A percentile compares a stretch with the other conserved stretches of the same genome.
Conservation (phyloP, 129 eudicot species). For the Calendula officinalis region DNA sequence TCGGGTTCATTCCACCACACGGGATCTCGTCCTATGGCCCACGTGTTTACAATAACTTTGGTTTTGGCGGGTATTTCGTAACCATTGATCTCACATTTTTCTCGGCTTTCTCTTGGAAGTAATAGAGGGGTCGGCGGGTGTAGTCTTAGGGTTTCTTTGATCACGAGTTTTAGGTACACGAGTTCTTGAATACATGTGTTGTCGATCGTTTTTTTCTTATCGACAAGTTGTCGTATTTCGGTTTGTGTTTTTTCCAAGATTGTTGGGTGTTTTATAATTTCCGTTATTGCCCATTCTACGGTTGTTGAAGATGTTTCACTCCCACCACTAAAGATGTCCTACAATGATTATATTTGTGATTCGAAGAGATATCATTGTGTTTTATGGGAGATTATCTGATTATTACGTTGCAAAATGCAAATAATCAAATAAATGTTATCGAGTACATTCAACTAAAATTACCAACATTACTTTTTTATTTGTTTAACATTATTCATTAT, state of each 20-base stretch:
- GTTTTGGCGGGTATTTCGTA: slow-evolving; percentile 40
- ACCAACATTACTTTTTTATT: too few species aligned
- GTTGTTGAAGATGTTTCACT: slow-evolving; percentile 48
- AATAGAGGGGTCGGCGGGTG: slow-evolving; percentile 51
- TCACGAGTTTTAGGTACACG: slow-evolving; percentile 29
- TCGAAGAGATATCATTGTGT: too few species aligned
- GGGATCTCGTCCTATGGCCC: slow-evolving; percentile 54
- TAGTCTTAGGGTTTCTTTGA: slow-evolving; percentile 49
- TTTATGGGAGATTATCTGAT: too few species aligned
- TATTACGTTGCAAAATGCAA: too few species aligned
- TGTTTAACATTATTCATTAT: too few species aligned
- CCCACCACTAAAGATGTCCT: slow-evolving; percentile 57
- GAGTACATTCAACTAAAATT: too few species aligned
- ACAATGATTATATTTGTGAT: neutral
- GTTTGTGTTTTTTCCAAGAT: slow-evolving; percentile 43
- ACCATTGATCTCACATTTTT: slow-evolving; percentile 43
- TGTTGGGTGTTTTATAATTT: slow-evolving; percentile 43
- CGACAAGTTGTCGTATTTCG: slow-evolving; percentile 46
- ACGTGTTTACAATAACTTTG: slow-evolving; percentile 40
- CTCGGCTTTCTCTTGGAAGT: slow-evolving; percentile 49
- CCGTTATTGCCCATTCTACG: slow-evolving; percentile 47
- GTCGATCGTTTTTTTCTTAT: slow-evolving; percentile 11
- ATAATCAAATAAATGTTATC: too few species aligned
- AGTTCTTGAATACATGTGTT: slow-evolving; percentile 34
- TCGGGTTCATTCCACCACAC: slow-evolving; percentile 40